Base-by-base conservation (phyloP, 257 asterid species). In the Henckelia pumila region DNA sequence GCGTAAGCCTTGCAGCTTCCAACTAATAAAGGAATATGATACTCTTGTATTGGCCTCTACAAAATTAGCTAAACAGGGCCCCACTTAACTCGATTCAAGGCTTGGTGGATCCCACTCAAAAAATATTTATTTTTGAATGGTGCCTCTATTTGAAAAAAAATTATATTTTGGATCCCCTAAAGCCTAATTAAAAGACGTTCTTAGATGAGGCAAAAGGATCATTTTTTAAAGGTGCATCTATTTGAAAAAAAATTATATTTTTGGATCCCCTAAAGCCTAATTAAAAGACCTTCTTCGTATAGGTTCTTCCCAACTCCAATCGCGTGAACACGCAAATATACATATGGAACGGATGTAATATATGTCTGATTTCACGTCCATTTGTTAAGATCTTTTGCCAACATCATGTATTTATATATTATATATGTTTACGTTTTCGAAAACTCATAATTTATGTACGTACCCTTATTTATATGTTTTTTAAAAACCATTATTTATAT, bases 11-110 rank as follows among this genome's bases (percentile, higher is more conserved):
- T 64, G 71, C 69, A 78, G 71, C 67, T 75, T 83, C 88, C 89
- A 86, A 81, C 91, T 78, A 81, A 86, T 78, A 79, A 80, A 80
- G 81, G 77, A 88, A 79, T 84, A 86, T 82, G 89, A 67, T 70
- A 40, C 6, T 40, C 79, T 82, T 79, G 81, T 77, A 80, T 77
- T 79, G 71, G 63, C 69, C 72, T 63, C 58, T 63, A 67, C 60
- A 28, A 68, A 68, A 71, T 44, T 64, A 52, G 17, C 22, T 63
- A 44, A 67, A 29, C 71, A 71, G 85, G 81, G 16, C 81, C 83
- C 70, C 5, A 11, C 75, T 21, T 66, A 4, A 61, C 69, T 5
- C 3, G 35, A 57, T 62, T 63, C 65, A 56, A 19, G 66, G 56
- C 19, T 21, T 25, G 73, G 66, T 61, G 76, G 81, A 74, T 50